Evolutionary conservation across 2,329 filamentous ascomycete genomes (phyloP).

Genomic region (Sporothrix protearum): DNA sequence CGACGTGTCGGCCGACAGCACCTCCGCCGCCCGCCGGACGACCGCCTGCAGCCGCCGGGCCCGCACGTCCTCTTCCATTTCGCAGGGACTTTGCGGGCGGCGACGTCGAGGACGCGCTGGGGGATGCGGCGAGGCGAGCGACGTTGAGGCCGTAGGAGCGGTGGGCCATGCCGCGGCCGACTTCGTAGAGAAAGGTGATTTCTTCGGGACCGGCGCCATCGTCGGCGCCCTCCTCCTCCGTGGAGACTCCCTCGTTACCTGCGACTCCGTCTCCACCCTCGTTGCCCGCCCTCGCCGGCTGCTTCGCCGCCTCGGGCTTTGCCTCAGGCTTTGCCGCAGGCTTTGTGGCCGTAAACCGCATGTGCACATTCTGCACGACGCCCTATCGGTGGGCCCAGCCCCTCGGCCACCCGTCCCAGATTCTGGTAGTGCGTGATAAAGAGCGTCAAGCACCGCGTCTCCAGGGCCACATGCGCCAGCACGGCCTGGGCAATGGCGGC

Average conservation of each 20-base stretch:
- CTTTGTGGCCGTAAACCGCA: conserved; percentile 64
- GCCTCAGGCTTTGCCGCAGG: not conserved
- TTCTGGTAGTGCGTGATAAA: conserved; percentile 99
- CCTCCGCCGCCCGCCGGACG: conserved; percentile 41
- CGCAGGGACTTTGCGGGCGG: conserved; percentile 71
- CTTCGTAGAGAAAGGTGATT: conserved; percentile 92
- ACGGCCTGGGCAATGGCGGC: conserved; percentile 94
- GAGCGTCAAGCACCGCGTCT: conserved; percentile 73
- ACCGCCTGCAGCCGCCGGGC: conserved; percentile 57
- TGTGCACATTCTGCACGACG: conserved; percentile 81
- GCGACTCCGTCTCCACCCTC: not conserved
- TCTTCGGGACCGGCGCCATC: conserved; percentile 48
- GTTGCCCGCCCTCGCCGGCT: too few relatives aligned
- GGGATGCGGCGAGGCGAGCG: conserved; percentile 82
- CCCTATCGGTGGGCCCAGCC: conserved; percentile 51
- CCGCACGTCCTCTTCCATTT: conserved; percentile 72
- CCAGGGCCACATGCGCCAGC: conserved; percentile 73
- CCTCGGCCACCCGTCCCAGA: conserved; percentile 65
- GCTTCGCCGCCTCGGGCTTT: conserved; percentile 11
- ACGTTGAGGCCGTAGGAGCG: conserved; percentile 94
- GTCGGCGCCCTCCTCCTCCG: too few relatives aligned
- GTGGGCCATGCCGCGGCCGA: conserved; percentile 86
- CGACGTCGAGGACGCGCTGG: conserved; percentile 70
- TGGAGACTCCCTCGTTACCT: not conserved
- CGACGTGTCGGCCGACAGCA: conserved; percentile 35